Percentiles rank a stretch among this genome's conserved stretches.
These are phyloP conservation scores for Zygoascus bituminiphila DNA, from an alignment of 805 yeast genomes.

Conservation along the genomic window DNA sequence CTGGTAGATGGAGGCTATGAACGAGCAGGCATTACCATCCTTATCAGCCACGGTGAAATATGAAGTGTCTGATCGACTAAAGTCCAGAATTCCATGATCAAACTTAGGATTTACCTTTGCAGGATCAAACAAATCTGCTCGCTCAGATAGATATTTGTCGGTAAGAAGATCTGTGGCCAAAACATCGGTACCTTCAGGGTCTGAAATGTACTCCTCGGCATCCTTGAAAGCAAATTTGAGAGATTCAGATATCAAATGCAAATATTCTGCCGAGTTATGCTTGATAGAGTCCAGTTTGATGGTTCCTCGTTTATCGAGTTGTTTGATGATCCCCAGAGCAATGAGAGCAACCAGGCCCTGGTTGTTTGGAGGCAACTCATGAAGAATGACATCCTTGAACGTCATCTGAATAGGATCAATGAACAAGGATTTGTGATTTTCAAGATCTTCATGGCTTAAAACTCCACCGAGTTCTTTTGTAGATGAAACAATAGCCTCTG, in stretches of 20 bases:
- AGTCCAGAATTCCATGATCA: constrained; percentile 41
- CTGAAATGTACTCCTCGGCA: constrained; percentile 66
- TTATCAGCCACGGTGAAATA: constrained; percentile 57
- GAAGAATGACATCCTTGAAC: constrained; percentile 42
- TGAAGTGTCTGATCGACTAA: constrained; percentile 58
- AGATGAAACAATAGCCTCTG: constrained; percentile 51
- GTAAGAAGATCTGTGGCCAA: constrained; percentile 38
- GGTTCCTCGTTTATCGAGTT: constrained; percentile 39
- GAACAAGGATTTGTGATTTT: constrained; percentile 48
- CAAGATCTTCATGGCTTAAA: constrained; percentile 48
- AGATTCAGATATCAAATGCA: constrained; percentile 63
- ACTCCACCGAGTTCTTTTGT: constrained; percentile 48
- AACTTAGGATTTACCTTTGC: constrained; percentile 35
- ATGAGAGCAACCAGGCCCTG: constrained; percentile 71
- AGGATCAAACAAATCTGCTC: constrained; percentile 41
- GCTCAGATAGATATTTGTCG: constrained; percentile 40
- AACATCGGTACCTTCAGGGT: constrained; percentile 35
- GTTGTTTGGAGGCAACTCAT: constrained; percentile 85
- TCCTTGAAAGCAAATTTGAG: constrained; percentile 66
- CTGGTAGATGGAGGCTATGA: constrained; percentile 65
- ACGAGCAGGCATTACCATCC: constrained; percentile 73
- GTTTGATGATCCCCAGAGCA: constrained; percentile 57
- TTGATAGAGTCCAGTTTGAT: constrained; percentile 32
- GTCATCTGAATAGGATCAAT: constrained; percentile 54
- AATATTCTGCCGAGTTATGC: constrained; percentile 64